phyloP scores from a whole-genome alignment of 2,329 filamentous ascomycete genomes.

The Diaporthe sp. region DNA sequence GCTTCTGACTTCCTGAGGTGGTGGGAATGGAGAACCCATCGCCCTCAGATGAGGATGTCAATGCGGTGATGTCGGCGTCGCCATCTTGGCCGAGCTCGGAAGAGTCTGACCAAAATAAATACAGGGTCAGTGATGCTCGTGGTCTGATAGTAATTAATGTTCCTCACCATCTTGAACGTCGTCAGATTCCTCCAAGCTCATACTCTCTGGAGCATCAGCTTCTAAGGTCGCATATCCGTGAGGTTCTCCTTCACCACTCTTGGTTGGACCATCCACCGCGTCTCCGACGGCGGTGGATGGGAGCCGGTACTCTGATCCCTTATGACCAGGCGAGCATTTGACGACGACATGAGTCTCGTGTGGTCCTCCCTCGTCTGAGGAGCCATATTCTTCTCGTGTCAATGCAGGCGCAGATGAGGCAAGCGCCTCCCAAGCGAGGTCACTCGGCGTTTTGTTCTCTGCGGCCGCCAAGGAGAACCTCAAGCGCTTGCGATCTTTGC shows the following conservation, averaged over 20 bases:
- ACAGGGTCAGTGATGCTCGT: background rate
- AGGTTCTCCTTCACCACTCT: background rate
- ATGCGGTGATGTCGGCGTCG: background rate
- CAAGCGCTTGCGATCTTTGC: background rate
- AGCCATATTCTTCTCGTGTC: background rate
- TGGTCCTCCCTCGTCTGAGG: too few relatives aligned
- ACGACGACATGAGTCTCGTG: background rate
- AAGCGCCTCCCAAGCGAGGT: slow-evolving; percentile 36
- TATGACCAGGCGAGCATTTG: background rate
- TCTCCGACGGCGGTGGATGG: background rate
- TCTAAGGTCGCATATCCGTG: background rate
- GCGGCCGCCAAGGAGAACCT: background rate
- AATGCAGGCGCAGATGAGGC: slow-evolving; percentile 24
- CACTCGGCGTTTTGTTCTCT: slow-evolving; percentile 24
- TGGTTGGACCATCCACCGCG: background rate
- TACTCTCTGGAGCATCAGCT: background rate
- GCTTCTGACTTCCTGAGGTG: slow-evolving; percentile 2
- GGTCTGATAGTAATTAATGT: background rate
- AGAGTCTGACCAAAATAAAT: background rate
- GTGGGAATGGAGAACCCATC: background rate
- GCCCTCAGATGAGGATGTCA: background rate
- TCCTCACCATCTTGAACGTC: slow-evolving; percentile 20
- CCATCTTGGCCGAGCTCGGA: background rate
- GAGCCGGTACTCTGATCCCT: background rate
- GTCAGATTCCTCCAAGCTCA: background rate